phyloP scores from a whole-genome alignment of 306 rosid genomes.

The Herpetospermum pedunculosum region DNA sequence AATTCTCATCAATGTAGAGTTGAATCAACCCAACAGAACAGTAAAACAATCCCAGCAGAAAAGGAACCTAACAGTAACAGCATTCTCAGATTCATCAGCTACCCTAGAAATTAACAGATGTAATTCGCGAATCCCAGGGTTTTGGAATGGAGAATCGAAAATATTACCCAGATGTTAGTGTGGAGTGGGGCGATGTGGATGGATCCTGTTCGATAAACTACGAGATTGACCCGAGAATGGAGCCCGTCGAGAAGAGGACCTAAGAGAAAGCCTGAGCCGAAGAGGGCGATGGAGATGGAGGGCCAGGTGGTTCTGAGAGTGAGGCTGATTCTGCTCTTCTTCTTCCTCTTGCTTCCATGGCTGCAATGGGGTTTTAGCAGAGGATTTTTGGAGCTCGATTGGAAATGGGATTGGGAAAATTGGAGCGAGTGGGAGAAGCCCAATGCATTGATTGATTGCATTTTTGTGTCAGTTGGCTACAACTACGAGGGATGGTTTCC shows the following conservation, averaged over 20 bases:
- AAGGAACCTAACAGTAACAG: conserved; percentile 48
- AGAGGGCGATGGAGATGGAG: conserved; percentile 38
- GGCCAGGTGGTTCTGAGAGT: conserved; percentile 41
- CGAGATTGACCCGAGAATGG: conserved; percentile 71
- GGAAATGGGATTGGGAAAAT: conserved; percentile 11
- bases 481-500: too few species aligned
- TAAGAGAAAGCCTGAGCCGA: conserved; percentile 47
- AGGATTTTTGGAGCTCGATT: background rate
- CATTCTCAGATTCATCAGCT: background rate
- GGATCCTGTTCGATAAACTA: conserved; percentile 46
- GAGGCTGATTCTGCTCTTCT: conserved; percentile 8
- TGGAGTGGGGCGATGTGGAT: conserved; percentile 44
- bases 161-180: conserved; percentile 46
- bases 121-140: background rate
- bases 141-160: background rate
- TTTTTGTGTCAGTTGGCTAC: too few species aligned
- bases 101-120: background rate
- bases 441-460: background rate
- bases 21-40: conserved; percentile 64
- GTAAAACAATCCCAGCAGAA: conserved; percentile 65
- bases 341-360: conserved; percentile 21
- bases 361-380: conserved; percentile 23
- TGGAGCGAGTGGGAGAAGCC: conserved; percentile 17
- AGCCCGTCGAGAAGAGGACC: conserved; percentile 83
- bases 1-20: conserved; percentile 44